Evolutionary conservation across 2,329 filamentous ascomycete genomes (phyloP).

Genomic region (Didymellaceae sp.): DNA sequence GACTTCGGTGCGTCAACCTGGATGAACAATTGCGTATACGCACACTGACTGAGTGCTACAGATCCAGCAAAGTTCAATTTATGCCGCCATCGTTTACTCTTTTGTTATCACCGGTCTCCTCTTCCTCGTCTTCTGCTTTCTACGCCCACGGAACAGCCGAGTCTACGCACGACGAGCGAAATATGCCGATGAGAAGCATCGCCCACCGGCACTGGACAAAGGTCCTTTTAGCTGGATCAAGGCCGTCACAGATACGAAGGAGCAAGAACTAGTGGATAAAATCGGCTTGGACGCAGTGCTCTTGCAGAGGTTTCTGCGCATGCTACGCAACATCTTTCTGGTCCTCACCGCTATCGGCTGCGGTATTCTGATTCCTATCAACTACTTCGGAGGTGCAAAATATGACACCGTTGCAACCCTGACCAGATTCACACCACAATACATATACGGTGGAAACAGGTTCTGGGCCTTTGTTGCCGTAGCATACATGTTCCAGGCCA

Average conservation of each 20-base stretch:
- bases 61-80: conserved; percentile 70
- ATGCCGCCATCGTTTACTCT: conserved; percentile 81
- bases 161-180: conserved; percentile 95
- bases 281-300: conserved; percentile 90
- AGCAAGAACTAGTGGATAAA: conserved; percentile 77
- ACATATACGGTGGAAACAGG: conserved; percentile 55
- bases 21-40: not conserved
- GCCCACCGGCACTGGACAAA: conserved; percentile 82
- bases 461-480: conserved; percentile 66
- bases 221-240: conserved; percentile 86
- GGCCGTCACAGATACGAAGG: conserved; percentile 77
- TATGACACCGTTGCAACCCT: conserved; percentile 40
- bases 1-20: conserved; percentile 30
- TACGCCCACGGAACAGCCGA: conserved; percentile 86
- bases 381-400: conserved; percentile 58
- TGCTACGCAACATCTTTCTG: conserved; percentile 90
- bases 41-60: conserved; percentile 36
- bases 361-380: conserved; percentile 80
- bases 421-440: conserved; percentile 64
- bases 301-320: conserved; percentile 84
- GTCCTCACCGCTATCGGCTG: conserved; percentile 76
- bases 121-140: conserved; percentile 81
- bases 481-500: conserved; percentile 70
- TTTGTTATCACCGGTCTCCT: conserved; percentile 76
- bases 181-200: conserved; percentile 88